These are phyloP conservation scores for Microsporum ferrugineum DNA, from an alignment of 2,329 filamentous ascomycete species.

Conservation along the genomic window DNA sequence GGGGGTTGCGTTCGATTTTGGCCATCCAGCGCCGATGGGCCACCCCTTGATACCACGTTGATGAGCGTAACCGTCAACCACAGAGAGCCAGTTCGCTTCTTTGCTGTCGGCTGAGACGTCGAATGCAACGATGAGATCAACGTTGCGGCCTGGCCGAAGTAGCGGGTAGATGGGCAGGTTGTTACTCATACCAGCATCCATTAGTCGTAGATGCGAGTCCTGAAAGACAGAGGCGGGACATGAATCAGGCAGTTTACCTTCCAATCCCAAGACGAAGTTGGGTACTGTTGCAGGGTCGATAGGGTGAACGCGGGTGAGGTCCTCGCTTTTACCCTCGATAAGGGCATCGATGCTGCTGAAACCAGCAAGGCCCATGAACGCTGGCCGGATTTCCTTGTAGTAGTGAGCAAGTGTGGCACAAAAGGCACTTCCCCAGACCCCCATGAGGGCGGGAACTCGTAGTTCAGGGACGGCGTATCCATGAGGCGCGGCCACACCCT, in stretches of 20 bases:
- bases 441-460: conserved; percentile 71
- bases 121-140: conserved; percentile 86
- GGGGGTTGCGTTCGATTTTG: conserved; percentile 44
- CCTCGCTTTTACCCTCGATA: conserved; percentile 69
- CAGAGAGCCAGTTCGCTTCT: conserved; percentile 90
- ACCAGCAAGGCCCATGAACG: conserved; percentile 62
- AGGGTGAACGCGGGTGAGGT: conserved; percentile 83
- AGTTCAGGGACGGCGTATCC: conserved; percentile 69
- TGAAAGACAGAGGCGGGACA: conserved; percentile 67
- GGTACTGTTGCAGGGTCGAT: conserved; percentile 85
- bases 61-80: conserved; percentile 82
- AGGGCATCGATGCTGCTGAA: conserved; percentile 68
- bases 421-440: conserved; percentile 94
- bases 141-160: conserved; percentile 71
- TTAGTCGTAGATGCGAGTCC: conserved; percentile 62
- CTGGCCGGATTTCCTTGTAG: conserved; percentile 81
- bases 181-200: conserved; percentile 98
- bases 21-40: conserved; percentile 89
- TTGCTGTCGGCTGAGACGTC: conserved; percentile 89
- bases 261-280: conserved; percentile 78
- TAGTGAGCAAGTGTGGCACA: conserved; percentile 94
- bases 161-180: conserved; percentile 94
- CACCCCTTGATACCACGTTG: conserved; percentile 88
- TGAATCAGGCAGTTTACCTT: conserved; percentile 59
- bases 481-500: conserved; percentile 50